Evolutionary conservation across 2,329 filamentous ascomycete genomes (phyloP).

Genomic region (Penicillium capsulatum): DNA sequence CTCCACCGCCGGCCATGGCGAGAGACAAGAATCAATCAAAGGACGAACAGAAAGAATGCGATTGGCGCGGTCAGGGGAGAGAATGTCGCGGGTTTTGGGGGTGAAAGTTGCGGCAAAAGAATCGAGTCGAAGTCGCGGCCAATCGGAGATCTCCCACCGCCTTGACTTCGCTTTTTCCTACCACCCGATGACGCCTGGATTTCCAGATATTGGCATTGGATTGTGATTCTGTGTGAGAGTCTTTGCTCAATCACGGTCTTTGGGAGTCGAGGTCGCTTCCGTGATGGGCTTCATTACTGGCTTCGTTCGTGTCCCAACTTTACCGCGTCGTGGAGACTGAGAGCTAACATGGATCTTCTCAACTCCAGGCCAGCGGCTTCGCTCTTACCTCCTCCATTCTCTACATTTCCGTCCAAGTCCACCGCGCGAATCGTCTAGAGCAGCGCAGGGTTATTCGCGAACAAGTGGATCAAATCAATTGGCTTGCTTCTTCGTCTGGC

Average conservation of each 20-base stretch:
- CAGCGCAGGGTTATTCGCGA: conserved; percentile 45
- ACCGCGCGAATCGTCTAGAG: conserved; percentile 61
- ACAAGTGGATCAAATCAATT: conserved; percentile 42
- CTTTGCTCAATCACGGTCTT: no score
- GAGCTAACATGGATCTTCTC: not conserved
- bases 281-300: conserved; percentile 75
- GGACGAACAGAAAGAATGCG: not conserved
- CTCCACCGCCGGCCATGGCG: conserved; percentile 75
- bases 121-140: conserved; percentile 29
- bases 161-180: conserved; percentile 21
- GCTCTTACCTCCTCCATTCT: conserved; percentile 69
- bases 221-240: no score
- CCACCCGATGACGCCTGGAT: no score
- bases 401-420: conserved; percentile 66
- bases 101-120: conserved; percentile 25
- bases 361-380: conserved; percentile 66
- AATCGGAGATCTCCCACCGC: conserved; percentile 34
- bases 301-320: conserved; percentile 55
- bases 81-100: no score
- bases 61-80: not conserved
- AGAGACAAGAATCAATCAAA: conserved; percentile 1
- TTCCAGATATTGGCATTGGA: no score
- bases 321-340: not conserved
- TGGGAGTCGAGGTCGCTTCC: no score
- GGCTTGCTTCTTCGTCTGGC: conserved; percentile 34